Conservation (phyloP, 805 yeast species). For the Jamesozyma jinghongensis region DNA sequence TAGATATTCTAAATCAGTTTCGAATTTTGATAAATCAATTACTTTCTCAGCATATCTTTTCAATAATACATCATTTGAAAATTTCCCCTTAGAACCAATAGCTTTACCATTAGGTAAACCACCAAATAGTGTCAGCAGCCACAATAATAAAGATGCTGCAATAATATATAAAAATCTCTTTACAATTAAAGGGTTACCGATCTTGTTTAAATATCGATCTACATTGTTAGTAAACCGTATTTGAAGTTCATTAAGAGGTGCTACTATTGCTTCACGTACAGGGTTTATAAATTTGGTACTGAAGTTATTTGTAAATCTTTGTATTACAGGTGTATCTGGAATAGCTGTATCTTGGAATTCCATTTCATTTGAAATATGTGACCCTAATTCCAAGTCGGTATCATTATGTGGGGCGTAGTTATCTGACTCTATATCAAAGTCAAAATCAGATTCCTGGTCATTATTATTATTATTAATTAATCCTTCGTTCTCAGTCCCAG, state of each 20-base stretch:
- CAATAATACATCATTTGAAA: conserved; percentile 48
- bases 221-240: conserved; percentile 23
- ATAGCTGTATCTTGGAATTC: conserved; percentile 4
- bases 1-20: conserved; percentile 57
- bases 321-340: conserved; percentile 1
- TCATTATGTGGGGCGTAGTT: background rate
- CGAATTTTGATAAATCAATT: conserved; percentile 48
- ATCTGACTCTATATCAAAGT: conserved; percentile 3
- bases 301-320: conserved; percentile 14
- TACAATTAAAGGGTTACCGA: conserved; percentile 77
- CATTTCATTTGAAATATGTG: conserved; percentile 35
- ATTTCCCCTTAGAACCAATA: conserved; percentile 36
- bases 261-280: conserved; percentile 18
- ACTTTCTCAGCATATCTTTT: conserved; percentile 37
- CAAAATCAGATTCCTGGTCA: background rate
- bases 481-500: background rate
- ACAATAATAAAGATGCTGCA: conserved; percentile 45
- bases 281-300: conserved; percentile 4
- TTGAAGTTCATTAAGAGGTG: conserved; percentile 29
- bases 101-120: conserved; percentile 35
- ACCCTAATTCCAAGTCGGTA: conserved; percentile 44
- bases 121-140: conserved; percentile 47
- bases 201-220: conserved; percentile 48
- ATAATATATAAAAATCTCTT: conserved; percentile 63
- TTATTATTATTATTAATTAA: no score